Evolutionary conservation across 1,284 basidiomycete genomes (phyloP).

Genomic region (Leucoagaricus sp.): DNA sequence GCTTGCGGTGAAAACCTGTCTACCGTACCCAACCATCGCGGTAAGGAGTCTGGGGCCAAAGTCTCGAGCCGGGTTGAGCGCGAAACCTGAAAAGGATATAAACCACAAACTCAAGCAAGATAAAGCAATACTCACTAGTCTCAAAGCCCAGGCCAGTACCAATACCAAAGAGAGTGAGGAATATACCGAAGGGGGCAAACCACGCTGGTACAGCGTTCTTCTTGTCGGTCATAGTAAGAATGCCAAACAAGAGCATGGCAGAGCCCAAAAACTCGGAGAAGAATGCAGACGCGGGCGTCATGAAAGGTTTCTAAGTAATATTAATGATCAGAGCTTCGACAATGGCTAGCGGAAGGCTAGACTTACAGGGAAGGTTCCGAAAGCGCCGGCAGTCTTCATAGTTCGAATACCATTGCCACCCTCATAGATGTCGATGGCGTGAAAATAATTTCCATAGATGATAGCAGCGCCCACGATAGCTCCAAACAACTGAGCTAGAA

Average conservation of each 20-base stretch:
- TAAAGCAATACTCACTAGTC: conserved; percentile 27
- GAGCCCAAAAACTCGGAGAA: conserved; percentile 39
- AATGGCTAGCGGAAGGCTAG: neutral
- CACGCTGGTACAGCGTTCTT: conserved; percentile 24
- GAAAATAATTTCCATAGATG: conserved; percentile 49
- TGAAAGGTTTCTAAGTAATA: conserved; percentile 25
- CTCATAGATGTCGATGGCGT: conserved; percentile 47
- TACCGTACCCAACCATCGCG: conserved; percentile 48
- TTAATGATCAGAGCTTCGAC: neutral
- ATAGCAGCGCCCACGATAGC: conserved; percentile 43
- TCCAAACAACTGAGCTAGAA: conserved; percentile 48
- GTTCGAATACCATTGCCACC: conserved; percentile 40
- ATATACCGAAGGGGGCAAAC: conserved; percentile 45
- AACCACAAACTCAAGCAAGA: neutral
- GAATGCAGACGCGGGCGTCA: conserved; percentile 30
- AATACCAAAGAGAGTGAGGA: conserved; percentile 47
- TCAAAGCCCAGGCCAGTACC: conserved; percentile 47
- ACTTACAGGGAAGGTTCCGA: conserved; percentile 42
- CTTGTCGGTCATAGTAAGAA: conserved; percentile 21
- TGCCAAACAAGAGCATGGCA: conserved; percentile 34
- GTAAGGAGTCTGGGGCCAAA: conserved; percentile 49
- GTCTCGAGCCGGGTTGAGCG: conserved; percentile 53
- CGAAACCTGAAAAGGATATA: conserved; percentile 30
- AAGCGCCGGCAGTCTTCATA: conserved; percentile 41
- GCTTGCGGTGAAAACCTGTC: conserved; percentile 30